Evolutionary conservation across 768 basidiomycete genomes (phyloP), one percentile per base, ranked within the genome.

Genomic region (Hydnomerulius pinastri): DNA sequence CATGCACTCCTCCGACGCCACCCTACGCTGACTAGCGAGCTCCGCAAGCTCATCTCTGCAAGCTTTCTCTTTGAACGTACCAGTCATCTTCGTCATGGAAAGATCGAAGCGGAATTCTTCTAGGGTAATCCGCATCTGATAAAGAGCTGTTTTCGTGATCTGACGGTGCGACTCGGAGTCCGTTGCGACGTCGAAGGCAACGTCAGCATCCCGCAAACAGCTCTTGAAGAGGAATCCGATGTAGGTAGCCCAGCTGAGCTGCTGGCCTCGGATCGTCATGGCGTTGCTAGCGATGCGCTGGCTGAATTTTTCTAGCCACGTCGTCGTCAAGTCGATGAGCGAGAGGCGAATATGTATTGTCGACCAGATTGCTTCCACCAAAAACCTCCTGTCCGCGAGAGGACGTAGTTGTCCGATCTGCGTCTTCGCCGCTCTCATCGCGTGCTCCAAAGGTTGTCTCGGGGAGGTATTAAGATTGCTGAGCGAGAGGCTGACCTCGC

Each of bases 351-450:
- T 67, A 23, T 80, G 66, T 32, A 88, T 61, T 6, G 79, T 77
- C 10, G 67, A 55, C 76, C 79, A 81, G 45, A 83, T 72, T 0
- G 83, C 83, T 60, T 87, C 85, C 7, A 86, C 79, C 11, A 76
- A 55, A 66, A 81, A 84, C 30, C 82, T 74, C 36, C 73, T 72
- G 62, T 86, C 84, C 0, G 82, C 83, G 6, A 73, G 75, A 6
- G 83, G 86, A 37, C 73, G 76, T 0, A 78, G 73, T 56, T 80
- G 79, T 0, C 85, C 86, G 17, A 87, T 74, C 40, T 77, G 68
- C 37, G 74, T 63, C 53, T 65, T 75, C 0, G 84, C 81, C 35
- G 76, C 63, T 18, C 74, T 71, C 73, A 85, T 73, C 2, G 82
- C 82, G 49, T 76, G 59, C 44, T 76, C 72, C 51, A 75, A 58